Evolutionary conservation across 148 eudicot species (phyloP), one percentile per base, ranked within the genome.

Genomic region (Heliamphora exappendiculata): DNA sequence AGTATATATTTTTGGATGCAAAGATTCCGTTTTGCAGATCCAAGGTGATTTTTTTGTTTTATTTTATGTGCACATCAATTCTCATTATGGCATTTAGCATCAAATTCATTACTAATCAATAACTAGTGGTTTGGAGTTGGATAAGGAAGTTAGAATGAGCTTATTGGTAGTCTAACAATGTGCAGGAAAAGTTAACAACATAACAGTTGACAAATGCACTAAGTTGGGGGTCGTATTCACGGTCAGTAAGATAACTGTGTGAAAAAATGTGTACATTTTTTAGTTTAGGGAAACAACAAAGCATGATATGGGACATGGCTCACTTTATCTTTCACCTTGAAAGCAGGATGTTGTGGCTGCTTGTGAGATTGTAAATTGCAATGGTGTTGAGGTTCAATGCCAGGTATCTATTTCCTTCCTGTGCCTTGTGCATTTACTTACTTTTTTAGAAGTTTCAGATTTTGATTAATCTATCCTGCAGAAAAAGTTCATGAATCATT

Each of bases 261-360:
- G 71, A 45, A 36, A 62, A 45, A 22, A n/a, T 36, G 7, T 1
- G 59, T 42, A 16, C 3, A 24, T 26, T 39, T 72, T 11, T 37
- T 34, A 44, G 17, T 20, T 42, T 24, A 2, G 0, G 14, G 16
- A 44, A 45, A 22, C 24, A 10, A 44, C 54, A 44, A 44, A 26
- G 39, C 31, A 39, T 74, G 66, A 39, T 22, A 19, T 54, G 57
- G 24, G 42, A 33, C 67, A 49, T 47, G 20, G 50, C 77, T 77
- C 42, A 71, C 59, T 66, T 78, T 17, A 39, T 65, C 64, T 79
- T 54, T 34, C 41, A 75, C 28, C 57, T 76, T 70, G 78, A 55
- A 55, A 68, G 63, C 87, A 95, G 99, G 97, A 86, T 85, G 99
- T 95, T 81, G 99, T 95, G 80, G 97, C 99, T 76, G 99, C 99